Percentiles rank a stretch among this genome's conserved stretches.
Conservation (phyloP, 495 filamentous ascomycete genomes). For the Choiromyces venosus region DNA sequence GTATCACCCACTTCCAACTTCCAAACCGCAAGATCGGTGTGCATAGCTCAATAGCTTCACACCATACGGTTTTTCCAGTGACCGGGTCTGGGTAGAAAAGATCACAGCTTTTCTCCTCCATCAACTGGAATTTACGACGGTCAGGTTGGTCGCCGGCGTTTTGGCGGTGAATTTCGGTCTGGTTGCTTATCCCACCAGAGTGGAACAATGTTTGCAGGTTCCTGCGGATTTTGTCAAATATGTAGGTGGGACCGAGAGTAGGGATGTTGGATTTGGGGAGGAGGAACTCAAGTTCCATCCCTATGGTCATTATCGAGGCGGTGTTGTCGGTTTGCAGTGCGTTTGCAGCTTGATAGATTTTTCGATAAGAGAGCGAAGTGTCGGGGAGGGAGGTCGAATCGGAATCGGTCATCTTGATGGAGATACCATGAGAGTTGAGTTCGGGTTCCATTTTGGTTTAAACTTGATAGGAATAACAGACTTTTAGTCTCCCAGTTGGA, state of each 20-base stretch:
- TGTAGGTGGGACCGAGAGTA: slow-evolving; percentile 8
- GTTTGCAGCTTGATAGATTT: slow-evolving; percentile 3
- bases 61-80: slow-evolving; percentile 8
- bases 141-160: slow-evolving; percentile 24
- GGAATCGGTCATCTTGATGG: neutral
- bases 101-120: slow-evolving; percentile 30
- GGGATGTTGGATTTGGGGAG: too few relatives aligned
- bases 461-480: neutral
- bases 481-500: neutral
- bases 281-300: slow-evolving; percentile 32
- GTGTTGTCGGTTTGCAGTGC: slow-evolving; percentile 22
- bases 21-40: slow-evolving; percentile 31
- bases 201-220: slow-evolving; percentile 15
- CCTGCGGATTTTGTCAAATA: slow-evolving; percentile 21
- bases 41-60: slow-evolving; percentile 36
- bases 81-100: slow-evolving; percentile 14
- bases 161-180: slow-evolving; percentile 24
- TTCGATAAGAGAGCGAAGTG: neutral
- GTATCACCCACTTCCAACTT: slow-evolving; percentile 25
- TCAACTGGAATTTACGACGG: slow-evolving; percentile 25
- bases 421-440: neutral
- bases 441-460: neutral
- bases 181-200: slow-evolving; percentile 22
- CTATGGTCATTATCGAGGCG: slow-evolving; percentile 22
- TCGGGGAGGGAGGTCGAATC: neutral